Conservation (phyloP, 768 basidiomycete genomes). For the Phylloporus sp. region DNA sequence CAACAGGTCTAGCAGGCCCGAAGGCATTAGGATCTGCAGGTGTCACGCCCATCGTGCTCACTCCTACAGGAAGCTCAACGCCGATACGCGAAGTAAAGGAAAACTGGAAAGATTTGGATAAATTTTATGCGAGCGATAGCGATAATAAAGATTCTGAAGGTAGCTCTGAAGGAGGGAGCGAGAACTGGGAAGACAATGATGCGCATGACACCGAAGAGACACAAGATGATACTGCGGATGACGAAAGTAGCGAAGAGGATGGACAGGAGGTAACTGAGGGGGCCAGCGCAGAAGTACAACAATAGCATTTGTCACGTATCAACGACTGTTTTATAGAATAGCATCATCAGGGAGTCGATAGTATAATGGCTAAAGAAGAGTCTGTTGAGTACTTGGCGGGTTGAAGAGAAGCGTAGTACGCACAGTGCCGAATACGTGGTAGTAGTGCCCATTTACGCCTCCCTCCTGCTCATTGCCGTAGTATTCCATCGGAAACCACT, state of each 20-base stretch:
- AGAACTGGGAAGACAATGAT: constrained; percentile 22
- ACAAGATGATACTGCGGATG: constrained; percentile 23
- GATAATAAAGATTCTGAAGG: constrained; percentile 34
- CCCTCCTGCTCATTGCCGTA: constrained; percentile 50
- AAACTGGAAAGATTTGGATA: constrained; percentile 60
- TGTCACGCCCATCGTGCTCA: constrained; percentile 50
- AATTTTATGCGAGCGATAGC: constrained; percentile 59
- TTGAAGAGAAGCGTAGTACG: constrained; percentile 19
- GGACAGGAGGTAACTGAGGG: constrained; percentile 18
- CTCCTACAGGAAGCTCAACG: constrained; percentile 49
- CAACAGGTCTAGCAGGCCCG: constrained; percentile 29
- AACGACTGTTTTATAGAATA: constrained; percentile 29
- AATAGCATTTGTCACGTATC: constrained; percentile 7
- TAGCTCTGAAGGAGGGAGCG: constrained; percentile 32
- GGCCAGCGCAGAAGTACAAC: constrained; percentile 9
- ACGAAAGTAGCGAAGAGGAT: constrained; percentile 15
- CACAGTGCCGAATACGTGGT: constrained; percentile 75
- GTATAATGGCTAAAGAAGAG: constrained; percentile 43
- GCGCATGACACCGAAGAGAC: constrained; percentile 28
- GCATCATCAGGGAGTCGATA: constrained; percentile 47
- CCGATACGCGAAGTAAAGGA: constrained; percentile 43
- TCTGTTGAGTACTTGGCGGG: not conserved
- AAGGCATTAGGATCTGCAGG: constrained; percentile 29
- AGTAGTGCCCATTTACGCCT: constrained; percentile 67
- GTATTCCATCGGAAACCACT: constrained; percentile 81